Evolutionary conservation across 306 rosid species (phyloP), one percentile per base, ranked within the genome.

Genomic region (Begonia fuchsioides): DNA sequence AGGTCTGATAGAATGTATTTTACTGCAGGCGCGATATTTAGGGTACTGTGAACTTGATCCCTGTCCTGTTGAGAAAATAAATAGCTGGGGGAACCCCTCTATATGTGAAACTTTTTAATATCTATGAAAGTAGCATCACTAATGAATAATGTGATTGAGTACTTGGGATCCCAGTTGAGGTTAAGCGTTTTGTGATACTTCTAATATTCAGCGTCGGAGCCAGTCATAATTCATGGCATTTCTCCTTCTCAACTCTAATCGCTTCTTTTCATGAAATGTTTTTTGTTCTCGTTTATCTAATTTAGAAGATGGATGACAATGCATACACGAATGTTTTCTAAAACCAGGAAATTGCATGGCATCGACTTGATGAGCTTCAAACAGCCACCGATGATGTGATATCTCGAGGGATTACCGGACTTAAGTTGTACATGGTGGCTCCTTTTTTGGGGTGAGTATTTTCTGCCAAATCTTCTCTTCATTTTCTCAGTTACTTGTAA

Each of bases 401-500:
- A 79, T 85, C 95, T 56, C 97, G 95, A 68, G 93, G 95, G 57
- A 67, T 73, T 65, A 81, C 76, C 17, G 97, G 97, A 59, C 95
- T 90, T 66, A 90, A 90, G 76, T 87, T 90, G 66, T 90, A 90
- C 67, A 90, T 90, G 97, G 97, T 90, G 69, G 66, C 97, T 54
- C 97, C 97, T 61, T 90, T 90, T 68, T 64, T 90, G 32, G 75
- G 71, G 94, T 90, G 74, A 73, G 96, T 65, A 65, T 50, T 66
- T 44, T 20, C 38, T 16, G 13, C 39, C 12, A 51, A 9, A 52
- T 60, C 62, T 70, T 57, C 8, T 26, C 54, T 18, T 80, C 38
- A 59, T 63, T 64, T 58, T 49, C 54, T 38, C 9, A 15, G 54
- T 60, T 11, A 17, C 13, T n/a, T n/a, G n/a, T n/a, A n/a, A n/a